Evolutionary conservation across 2,329 filamentous ascomycete species (phyloP), one percentile per base, ranked within the genome.

Genomic region (Talaromyces verruculosus): DNA sequence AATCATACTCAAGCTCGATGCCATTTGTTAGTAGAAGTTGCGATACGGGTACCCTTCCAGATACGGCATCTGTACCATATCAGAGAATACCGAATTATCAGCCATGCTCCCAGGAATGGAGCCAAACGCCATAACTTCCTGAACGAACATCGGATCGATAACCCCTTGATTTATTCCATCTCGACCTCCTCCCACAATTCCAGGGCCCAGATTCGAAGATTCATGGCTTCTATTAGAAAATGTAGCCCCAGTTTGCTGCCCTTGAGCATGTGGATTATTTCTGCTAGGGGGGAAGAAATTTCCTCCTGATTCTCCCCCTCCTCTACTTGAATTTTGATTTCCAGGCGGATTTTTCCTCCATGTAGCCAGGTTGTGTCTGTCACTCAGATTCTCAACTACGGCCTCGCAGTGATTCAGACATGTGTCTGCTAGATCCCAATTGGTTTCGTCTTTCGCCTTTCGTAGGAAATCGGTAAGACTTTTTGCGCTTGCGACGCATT

Each of bases 371-470:
- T 64, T 64, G 47, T 65, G 61, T 15, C 30, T 67, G 37, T 67
- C 63, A 43, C 55, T 55, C 22, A 67, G 28, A 43, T 69, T 71
- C 17, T 68, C 66, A 6, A 70, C 69, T 5, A 69, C 63, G 22
- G 65, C 67, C 15, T 64, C 69, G 45, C 69, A 70, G 57, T 69
- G 70, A 19, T 64, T 63, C 10, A 71, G 66, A 62, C 70, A 71
- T 35, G 69, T 69, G 7, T 69, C 67, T n/a, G 68, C 68, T 25
- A 71, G 64, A 61, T 71, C 70, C 70, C 70, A 71, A 19, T 69
- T 67, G 11, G 66, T 59, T 28, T 69, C 65, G 17, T 67, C 57
- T n/a, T 68, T 69, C 19, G 64, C 63, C 25, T 65, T 57, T 25
- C 64, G 70, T 13, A 71, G 63, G 19, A 67, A 67, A 61, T 67